Conservation (phyloP, 805 yeast species). For the Kluyveromyces wickerhamii region DNA sequence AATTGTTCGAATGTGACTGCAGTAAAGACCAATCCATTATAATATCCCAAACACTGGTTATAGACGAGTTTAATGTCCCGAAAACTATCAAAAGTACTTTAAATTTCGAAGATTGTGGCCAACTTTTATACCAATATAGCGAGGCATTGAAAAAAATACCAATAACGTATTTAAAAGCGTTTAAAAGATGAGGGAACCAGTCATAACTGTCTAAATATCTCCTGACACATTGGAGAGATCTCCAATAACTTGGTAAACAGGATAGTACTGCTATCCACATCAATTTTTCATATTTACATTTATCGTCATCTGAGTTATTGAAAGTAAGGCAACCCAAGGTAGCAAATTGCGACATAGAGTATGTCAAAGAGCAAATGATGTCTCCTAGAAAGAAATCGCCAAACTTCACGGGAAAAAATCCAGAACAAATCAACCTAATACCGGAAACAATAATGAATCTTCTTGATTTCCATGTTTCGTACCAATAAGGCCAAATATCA, state of each 20-base stretch:
- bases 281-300: constrained; percentile 56
- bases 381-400: constrained; percentile 92
- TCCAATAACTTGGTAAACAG: constrained; percentile 82
- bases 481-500: constrained; percentile 23
- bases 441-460: constrained; percentile 67
- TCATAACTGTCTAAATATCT: constrained; percentile 92
- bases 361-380: constrained; percentile 79
- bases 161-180: constrained; percentile 67
- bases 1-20: constrained; percentile 52
- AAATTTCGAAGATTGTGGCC: constrained; percentile 25
- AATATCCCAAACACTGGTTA: constrained; percentile 77
- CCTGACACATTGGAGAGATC: constrained; percentile 82
- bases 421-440: constrained; percentile 70
- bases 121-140: constrained; percentile 65
- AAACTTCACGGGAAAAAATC: constrained; percentile 91
- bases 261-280: constrained; percentile 67
- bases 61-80: constrained; percentile 65
- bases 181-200: constrained; percentile 93
- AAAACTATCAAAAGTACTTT: constrained; percentile 61
- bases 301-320: constrained; percentile 6
- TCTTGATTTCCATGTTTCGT: constrained; percentile 46
- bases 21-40: constrained; percentile 93
- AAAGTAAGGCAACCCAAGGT: constrained; percentile 45
- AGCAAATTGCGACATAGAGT: constrained; percentile 77
- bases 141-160: constrained; percentile 62